phyloP scores from a whole-genome alignment of 2,329 filamentous ascomycete genomes.

The Hypoxylon rubiginosum region DNA sequence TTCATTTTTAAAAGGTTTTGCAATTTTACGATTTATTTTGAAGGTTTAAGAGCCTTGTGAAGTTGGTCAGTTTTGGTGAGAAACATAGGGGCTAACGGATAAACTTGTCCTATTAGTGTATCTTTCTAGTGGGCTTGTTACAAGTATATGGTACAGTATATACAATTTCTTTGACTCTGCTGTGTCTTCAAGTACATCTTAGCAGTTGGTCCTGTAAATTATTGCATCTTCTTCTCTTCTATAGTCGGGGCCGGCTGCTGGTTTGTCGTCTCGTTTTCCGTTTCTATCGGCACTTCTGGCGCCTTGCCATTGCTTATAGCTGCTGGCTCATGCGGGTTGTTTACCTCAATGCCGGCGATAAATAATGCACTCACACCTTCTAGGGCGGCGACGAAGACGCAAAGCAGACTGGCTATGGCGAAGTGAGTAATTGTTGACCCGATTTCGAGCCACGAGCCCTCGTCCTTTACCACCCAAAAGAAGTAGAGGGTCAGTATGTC shows the following conservation, averaged over 20 bases:
- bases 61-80: too few species aligned
- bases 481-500: constrained; percentile 95
- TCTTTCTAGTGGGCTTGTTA: not conserved
- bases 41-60: too few species aligned
- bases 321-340: constrained; percentile 42
- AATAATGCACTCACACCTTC: constrained; percentile 89
- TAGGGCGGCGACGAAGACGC: constrained; percentile 89
- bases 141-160: constrained; percentile 20
- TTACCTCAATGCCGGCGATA: constrained; percentile 82
- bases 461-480: constrained; percentile 97
- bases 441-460: constrained; percentile 97
- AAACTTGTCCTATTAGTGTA: too few species aligned
- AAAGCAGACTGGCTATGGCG: constrained; percentile 88
- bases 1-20: too few species aligned
- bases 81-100: too few species aligned
- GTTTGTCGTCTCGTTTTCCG: constrained; percentile 26
- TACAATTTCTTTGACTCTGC: constrained; percentile 27
- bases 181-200: constrained; percentile 6
- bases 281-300: constrained; percentile 17
- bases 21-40: too few species aligned
- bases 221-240: constrained; percentile 23
- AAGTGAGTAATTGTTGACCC: constrained; percentile 97
- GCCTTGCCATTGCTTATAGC: constrained; percentile 28
- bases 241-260: constrained; percentile 10
- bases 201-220: constrained; percentile 7